Conservation (phyloP, 805 yeast genomes). For the Wickerhamiella siamensis region DNA sequence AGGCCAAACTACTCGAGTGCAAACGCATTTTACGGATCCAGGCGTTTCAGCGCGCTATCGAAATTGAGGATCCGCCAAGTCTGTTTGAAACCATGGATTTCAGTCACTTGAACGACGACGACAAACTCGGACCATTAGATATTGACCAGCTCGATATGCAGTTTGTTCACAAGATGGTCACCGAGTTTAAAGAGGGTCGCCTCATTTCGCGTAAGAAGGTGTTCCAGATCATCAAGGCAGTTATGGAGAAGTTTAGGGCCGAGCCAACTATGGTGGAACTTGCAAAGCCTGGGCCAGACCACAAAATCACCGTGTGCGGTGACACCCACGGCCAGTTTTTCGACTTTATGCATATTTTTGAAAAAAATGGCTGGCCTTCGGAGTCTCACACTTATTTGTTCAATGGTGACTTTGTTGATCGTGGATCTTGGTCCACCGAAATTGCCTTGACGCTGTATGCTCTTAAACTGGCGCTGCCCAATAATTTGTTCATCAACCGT, state of each 20-base stretch:
- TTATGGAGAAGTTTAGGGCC: conserved; percentile 42
- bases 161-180: conserved; percentile 52
- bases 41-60: conserved; percentile 79
- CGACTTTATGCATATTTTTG: conserved; percentile 72
- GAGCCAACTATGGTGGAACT: conserved; percentile 74
- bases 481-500: conserved; percentile 59
- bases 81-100: conserved; percentile 30
- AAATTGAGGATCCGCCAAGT: conserved; percentile 47
- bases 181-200: conserved; percentile 58
- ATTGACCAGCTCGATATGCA: conserved; percentile 33
- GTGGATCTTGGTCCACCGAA: conserved; percentile 98
- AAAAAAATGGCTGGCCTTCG: conserved; percentile 55
- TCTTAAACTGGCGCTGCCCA: conserved; percentile 64
- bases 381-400: conserved; percentile 62
- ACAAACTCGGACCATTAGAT: conserved; percentile 37
- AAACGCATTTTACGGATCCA: conserved; percentile 50
- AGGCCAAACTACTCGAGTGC: conserved; percentile 46
- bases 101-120: conserved; percentile 31
- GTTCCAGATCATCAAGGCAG: conserved; percentile 64
- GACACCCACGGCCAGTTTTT: conserved; percentile 96
- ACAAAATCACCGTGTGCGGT: conserved; percentile 75
- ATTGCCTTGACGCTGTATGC: conserved; percentile 71
- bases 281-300: conserved; percentile 24
- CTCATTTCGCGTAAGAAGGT: conserved; percentile 69
- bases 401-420: conserved; percentile 95